Base-by-base conservation (phyloP, 1,139 yeast genomes). In the Petasospora rhodanensis region DNA sequence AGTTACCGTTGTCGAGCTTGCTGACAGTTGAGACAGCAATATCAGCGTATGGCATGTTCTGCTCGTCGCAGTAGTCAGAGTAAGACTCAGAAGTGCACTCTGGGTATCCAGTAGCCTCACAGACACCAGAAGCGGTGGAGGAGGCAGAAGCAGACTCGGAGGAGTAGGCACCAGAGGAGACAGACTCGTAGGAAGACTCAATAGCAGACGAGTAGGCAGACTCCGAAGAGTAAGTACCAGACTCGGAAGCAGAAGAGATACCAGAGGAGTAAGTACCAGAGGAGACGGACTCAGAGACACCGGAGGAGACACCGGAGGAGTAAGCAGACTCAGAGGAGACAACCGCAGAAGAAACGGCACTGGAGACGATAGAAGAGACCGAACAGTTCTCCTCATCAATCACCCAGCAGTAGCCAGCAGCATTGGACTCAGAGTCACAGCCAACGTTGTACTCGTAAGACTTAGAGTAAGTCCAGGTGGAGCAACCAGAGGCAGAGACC, bases 381-480 rank as follows among this genome's bases (percentile, higher is more conserved):
- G n/a, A n/a, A n/a, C n/a, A n/a, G n/a, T n/a, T n/a, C n/a, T n/a
- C n/a, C n/a, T n/a, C n/a, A n/a, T n/a, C n/a, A n/a, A n/a, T n/a
- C n/a, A n/a, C n/a, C 47, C 47, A 43, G 20, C 24, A 18, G 22
- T 37, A 43, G 4, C 30, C 17, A 4, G 43, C 36, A 14, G 38
- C 17, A 23, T 43, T 45, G 4, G 45, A 34, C 29, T 42, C 41
- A 26, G 32, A 19, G 28, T 31, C 22, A 22, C 54, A 49, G 14
- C 51, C 51, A 10, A 45, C 42, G 19, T 28, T 38, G 32, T 41
- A 37, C 15, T 47, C 49, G 22, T 45, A 47, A 4, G 51, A 44
- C 8, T 19, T 14, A 5, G 26, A 40, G 22, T 38, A 47, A 2
- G 22, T 25, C 51, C 51, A 47, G 2, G 8, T 16, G 7, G 23